Evolutionary conservation across 805 yeast genomes (phyloP).

Genomic region (Myxozyma monticola): DNA sequence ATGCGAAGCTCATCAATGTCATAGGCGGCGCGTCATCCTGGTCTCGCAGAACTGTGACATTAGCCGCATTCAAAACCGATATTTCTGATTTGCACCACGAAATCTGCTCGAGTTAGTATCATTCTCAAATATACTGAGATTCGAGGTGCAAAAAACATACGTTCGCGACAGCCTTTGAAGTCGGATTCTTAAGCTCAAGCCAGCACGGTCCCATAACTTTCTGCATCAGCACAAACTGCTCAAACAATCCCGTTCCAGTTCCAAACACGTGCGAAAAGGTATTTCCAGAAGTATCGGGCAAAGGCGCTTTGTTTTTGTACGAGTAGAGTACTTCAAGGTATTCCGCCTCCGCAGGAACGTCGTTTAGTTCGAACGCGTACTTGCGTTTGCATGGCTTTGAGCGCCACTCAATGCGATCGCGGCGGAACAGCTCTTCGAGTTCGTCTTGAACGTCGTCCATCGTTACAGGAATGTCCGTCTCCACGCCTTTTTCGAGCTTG

Average conservation of each 20-base stretch:
- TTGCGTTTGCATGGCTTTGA: constrained; percentile 72
- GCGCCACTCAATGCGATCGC: constrained; percentile 62
- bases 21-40: constrained; percentile 59
- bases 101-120: not conserved
- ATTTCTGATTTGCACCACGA: constrained; percentile 84
- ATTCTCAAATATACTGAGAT: not conserved
- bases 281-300: constrained; percentile 68
- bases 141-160: constrained; percentile 40
- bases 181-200: constrained; percentile 70
- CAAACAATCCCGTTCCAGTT: constrained; percentile 69
- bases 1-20: constrained; percentile 69
- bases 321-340: constrained; percentile 80
- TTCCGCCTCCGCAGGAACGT: constrained; percentile 74
- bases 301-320: constrained; percentile 48
- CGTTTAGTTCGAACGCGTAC: constrained; percentile 85
- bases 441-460: constrained; percentile 77
- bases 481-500: constrained; percentile 44
- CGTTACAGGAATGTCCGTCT: constrained; percentile 44
- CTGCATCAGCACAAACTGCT: constrained; percentile 77
- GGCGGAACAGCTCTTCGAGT: constrained; percentile 62
- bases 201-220: constrained; percentile 98
- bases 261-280: constrained; percentile 83
- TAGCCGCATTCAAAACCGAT: constrained; percentile 43
- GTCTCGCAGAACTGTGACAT: constrained; percentile 50
- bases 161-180: constrained; percentile 57